Percentiles rank a stretch among this genome's conserved stretches.
phyloP scores from a whole-genome alignment of 2,329 filamentous ascomycete species.

The Aspergillus viridinutans region DNA sequence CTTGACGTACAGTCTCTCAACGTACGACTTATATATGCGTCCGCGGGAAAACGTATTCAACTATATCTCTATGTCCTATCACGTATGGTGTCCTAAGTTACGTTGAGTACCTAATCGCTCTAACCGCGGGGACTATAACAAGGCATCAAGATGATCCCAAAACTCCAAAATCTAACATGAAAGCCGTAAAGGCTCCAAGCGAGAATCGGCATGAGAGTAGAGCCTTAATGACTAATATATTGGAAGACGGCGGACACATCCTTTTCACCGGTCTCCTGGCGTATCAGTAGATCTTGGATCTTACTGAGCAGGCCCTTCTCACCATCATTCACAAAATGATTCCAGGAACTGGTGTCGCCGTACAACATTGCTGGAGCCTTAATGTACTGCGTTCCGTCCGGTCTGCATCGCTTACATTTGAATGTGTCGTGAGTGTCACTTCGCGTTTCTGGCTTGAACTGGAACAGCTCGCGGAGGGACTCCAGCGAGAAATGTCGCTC shows the following conservation, averaged over 20 bases:
- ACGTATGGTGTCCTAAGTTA: background rate
- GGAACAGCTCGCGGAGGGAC: conserved; percentile 86
- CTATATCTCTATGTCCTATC: background rate
- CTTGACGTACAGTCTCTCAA: background rate
- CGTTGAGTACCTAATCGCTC: background rate
- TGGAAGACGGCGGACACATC: conserved; percentile 95
- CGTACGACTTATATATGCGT: background rate
- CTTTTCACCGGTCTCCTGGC: conserved; percentile 74
- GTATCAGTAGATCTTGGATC: conserved; percentile 86
- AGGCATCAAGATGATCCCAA: background rate
- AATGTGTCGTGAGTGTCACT: conserved; percentile 98
- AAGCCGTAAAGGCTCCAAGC: background rate
- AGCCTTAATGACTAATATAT: conserved; percentile 80
- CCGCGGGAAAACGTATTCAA: background rate
- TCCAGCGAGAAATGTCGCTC: conserved; percentile 95
- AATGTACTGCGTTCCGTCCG: conserved; percentile 78
- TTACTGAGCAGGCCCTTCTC: conserved; percentile 62
- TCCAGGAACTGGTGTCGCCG: conserved; percentile 98
- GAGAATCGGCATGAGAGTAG: background rate
- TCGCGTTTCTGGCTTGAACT: conserved; percentile 77
- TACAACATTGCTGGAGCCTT: conserved; percentile 95
- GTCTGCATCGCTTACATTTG: conserved; percentile 92
- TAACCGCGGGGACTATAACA: background rate
- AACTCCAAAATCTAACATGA: background rate
- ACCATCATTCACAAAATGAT: conserved; percentile 83